These are phyloP conservation scores for Tulasnella sp. DNA, from an alignment of 768 basidiomycete genomes.

Conservation along the genomic window DNA sequence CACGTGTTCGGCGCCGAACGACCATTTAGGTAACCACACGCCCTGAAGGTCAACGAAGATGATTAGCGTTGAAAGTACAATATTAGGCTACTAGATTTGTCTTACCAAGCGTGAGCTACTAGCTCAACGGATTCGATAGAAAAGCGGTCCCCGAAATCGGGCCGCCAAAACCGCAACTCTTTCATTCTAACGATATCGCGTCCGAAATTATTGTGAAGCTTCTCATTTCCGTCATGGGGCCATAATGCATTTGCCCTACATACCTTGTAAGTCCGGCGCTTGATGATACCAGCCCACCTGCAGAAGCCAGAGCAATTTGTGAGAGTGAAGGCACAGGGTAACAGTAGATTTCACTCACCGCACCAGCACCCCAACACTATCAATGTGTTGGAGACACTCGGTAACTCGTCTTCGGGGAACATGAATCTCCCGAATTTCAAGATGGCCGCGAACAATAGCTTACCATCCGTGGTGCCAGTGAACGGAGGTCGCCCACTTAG, in stretches of 20 bases:
- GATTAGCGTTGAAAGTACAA: too few relatives aligned
- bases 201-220: too few relatives aligned
- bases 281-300: constrained; percentile 1
- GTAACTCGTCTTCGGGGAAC: not conserved
- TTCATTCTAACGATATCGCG: too few relatives aligned
- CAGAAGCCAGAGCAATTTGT: not conserved
- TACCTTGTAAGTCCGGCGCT: not conserved
- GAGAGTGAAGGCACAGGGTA: not conserved
- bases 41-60: too few relatives aligned
- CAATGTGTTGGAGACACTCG: not conserved
- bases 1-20: too few relatives aligned
- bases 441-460: not conserved
- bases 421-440: not conserved
- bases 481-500: not conserved
- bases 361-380: not conserved
- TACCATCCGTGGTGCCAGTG: too few relatives aligned
- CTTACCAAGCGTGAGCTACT: too few relatives aligned
- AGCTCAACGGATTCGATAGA: too few relatives aligned
- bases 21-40: too few relatives aligned
- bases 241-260: not conserved
- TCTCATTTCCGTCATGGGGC: constrained; percentile 2
- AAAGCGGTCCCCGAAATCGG: too few relatives aligned
- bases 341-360: not conserved
- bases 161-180: too few relatives aligned
- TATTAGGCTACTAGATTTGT: too few relatives aligned